phyloP scores from a whole-genome alignment of 345 rosid genomes.

The Garcia nutans region DNA sequence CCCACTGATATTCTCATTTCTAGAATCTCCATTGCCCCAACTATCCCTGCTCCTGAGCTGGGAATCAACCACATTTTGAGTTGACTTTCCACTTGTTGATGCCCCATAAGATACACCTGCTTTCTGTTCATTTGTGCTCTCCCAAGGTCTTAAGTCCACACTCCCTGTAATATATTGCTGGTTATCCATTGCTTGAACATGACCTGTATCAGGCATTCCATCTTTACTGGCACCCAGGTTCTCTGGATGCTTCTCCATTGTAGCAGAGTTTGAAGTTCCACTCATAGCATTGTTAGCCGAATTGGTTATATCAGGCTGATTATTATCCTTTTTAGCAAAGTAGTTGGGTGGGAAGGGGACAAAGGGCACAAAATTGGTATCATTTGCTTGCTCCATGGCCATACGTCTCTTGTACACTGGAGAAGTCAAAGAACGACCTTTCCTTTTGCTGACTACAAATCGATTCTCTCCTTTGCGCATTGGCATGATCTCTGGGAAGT shows the following conservation, averaged over 20 bases:
- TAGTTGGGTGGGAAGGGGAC: slow-evolving; percentile 84
- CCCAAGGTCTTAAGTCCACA: slow-evolving; percentile 15
- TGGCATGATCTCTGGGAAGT: slow-evolving; percentile 29
- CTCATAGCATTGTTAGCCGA: slow-evolving; percentile 17
- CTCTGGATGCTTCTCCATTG: slow-evolving; percentile 27
- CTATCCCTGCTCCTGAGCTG: slow-evolving; percentile 1
- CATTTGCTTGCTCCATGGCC: slow-evolving; percentile 56
- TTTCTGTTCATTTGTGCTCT: slow-evolving; percentile 13
- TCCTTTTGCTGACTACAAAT: slow-evolving; percentile 35
- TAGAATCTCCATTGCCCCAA: slow-evolving; percentile 10
- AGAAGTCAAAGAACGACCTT: slow-evolving; percentile 39
- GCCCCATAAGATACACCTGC: slow-evolving; percentile 15
- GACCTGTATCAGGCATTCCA: slow-evolving; percentile 6
- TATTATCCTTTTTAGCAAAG: slow-evolving; percentile 54
- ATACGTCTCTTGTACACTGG: slow-evolving; percentile 61
- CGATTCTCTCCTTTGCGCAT: slow-evolving; percentile 30
- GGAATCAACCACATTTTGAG: slow-evolving; percentile 16
- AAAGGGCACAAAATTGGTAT: slow-evolving; percentile 64
- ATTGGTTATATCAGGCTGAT: slow-evolving; percentile 33
- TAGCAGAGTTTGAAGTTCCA: slow-evolving; percentile 31
- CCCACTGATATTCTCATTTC: slow-evolving; percentile 1
- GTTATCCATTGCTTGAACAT: slow-evolving; percentile 23
- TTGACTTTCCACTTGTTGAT: slow-evolving; percentile 18
- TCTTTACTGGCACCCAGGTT: not conserved
- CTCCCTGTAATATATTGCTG: slow-evolving; percentile 20